Evolutionary conservation across 331 rosid genomes (phyloP).

Genomic region (Telfairia occidentalis): DNA sequence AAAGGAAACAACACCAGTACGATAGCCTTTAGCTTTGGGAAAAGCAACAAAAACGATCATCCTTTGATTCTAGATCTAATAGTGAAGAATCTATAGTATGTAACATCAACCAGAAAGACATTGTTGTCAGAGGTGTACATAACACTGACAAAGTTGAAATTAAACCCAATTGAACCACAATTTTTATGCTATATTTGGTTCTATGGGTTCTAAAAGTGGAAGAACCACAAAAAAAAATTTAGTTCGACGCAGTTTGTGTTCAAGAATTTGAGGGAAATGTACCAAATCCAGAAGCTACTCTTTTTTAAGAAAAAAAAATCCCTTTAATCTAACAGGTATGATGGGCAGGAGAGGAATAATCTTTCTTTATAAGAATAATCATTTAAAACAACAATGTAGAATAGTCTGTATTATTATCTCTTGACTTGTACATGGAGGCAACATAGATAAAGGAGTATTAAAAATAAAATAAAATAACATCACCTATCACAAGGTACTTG

Average conservation of each 20-base stretch:
- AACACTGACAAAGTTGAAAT: too few relatives aligned
- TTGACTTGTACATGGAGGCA: not conserved
- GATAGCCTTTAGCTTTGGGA: not conserved
- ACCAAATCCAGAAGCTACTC: too few relatives aligned
- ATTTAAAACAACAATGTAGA: not conserved
- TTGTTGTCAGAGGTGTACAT: not conserved
- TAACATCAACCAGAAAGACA: not conserved
- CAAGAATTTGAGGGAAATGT: too few relatives aligned
- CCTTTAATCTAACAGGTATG: not conserved
- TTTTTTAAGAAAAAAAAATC: too few relatives aligned
- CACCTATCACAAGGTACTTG: not conserved
- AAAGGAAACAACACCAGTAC: not conserved
- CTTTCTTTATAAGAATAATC: not conserved
- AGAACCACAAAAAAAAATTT: too few relatives aligned
- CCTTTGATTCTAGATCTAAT: not conserved
- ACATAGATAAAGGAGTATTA: not conserved
- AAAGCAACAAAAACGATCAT: too few relatives aligned
- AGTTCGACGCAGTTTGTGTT: too few relatives aligned
- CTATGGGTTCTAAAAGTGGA: too few relatives aligned
- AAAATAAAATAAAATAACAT: too few relatives aligned
- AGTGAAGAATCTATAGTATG: not conserved
- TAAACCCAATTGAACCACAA: too few relatives aligned
- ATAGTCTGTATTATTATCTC: not conserved
- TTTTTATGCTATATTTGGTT: too few relatives aligned
- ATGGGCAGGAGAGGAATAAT: too few relatives aligned